Conservation (phyloP, 306 rosid species). For the Medicago arabica region DNA sequence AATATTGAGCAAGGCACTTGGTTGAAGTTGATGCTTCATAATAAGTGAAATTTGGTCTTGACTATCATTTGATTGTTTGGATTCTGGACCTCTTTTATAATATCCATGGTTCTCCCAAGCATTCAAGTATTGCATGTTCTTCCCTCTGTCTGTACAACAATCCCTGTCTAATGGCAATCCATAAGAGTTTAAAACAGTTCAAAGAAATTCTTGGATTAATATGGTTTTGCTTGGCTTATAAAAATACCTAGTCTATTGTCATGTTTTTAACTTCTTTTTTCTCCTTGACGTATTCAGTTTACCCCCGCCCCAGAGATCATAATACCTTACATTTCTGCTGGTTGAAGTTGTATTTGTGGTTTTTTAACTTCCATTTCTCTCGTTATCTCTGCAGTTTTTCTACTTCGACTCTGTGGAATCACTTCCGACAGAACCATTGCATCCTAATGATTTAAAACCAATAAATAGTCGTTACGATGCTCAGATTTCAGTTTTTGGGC, state of each 20-base stretch:
- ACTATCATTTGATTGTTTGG: constrained; percentile 12
- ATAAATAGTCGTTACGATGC: constrained; percentile 91
- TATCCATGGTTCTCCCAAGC: constrained; percentile 1
- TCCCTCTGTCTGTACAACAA: constrained; percentile 10
- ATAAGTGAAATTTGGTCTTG: constrained; percentile 7
- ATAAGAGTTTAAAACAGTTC: neutral
- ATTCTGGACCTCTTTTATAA: neutral
- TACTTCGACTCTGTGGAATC: constrained; percentile 96
- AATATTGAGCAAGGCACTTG: neutral
- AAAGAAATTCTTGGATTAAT: constrained; percentile 13
- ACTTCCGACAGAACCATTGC: constrained; percentile 84
- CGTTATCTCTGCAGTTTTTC: constrained; percentile 73
- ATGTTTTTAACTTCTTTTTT: constrained; percentile 4
- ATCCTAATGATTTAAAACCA: constrained; percentile 77
- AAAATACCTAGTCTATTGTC: neutral
- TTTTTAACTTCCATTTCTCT: constrained; percentile 40
- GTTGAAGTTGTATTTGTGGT: constrained; percentile 15
- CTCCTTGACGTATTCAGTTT: neutral
- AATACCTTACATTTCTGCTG: neutral
- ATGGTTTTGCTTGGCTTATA: constrained; percentile 25
- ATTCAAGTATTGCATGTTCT: constrained; percentile 6
- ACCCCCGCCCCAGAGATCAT: neutral
- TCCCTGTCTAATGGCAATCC: neutral
- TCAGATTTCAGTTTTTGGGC: constrained; percentile 97
- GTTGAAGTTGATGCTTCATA: neutral